Conservation (phyloP, 495 filamentous ascomycete species). For the Xylaria flabelliformis region DNA sequence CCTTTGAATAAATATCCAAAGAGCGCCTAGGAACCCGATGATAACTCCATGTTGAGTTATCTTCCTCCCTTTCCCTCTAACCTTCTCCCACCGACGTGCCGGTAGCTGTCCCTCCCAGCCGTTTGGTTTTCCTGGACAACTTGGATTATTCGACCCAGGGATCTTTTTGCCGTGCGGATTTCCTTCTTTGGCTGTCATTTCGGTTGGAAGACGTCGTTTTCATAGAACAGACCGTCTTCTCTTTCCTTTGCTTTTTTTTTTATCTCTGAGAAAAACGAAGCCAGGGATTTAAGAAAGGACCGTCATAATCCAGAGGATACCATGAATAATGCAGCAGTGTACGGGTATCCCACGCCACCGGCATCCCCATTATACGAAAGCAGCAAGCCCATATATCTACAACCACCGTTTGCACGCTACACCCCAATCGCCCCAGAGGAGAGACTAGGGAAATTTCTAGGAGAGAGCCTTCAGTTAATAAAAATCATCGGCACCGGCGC, state of each 20-base stretch:
- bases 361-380: constrained; percentile 57
- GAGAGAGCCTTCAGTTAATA: constrained; percentile 80
- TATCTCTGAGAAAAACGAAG: constrained; percentile 25
- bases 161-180: constrained; percentile 39
- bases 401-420: constrained; percentile 50
- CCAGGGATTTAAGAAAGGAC: constrained; percentile 37
- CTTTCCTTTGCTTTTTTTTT: constrained; percentile 37
- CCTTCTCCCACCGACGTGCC: constrained; percentile 27
- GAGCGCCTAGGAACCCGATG: constrained; percentile 24
- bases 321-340: constrained; percentile 62
- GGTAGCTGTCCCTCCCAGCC: constrained; percentile 17
- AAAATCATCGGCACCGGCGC: constrained; percentile 90
- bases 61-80: constrained; percentile 24
- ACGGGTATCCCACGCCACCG: constrained; percentile 60
- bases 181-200: constrained; percentile 32
- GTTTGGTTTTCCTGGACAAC: constrained; percentile 32
- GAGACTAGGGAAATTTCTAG: constrained; percentile 83
- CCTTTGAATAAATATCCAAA: constrained; percentile 20
- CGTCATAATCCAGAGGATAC: constrained; percentile 42
- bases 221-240: constrained; percentile 40
- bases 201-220: constrained; percentile 35
- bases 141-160: constrained; percentile 38
- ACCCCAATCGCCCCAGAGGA: constrained; percentile 71
- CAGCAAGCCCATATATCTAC: constrained; percentile 47
- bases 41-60: constrained; percentile 23